Evolutionary conservation across 2,329 filamentous ascomycete species (phyloP), one percentile per base, ranked within the genome.

Genomic region (Stagonosporopsis tanaceti): DNA sequence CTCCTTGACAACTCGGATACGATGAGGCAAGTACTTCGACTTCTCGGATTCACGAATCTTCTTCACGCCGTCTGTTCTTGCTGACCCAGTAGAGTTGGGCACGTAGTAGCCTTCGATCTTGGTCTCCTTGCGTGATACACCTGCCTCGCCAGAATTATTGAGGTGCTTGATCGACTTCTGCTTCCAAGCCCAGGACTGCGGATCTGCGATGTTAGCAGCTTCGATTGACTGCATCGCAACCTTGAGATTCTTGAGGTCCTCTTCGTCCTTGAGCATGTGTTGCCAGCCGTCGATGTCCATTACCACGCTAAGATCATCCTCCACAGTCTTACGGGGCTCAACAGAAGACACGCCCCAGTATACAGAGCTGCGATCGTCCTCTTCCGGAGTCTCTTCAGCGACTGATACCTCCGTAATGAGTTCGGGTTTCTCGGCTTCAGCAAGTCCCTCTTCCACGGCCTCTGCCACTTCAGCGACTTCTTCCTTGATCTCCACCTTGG

Each of bases 21-120:
- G 93, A 81, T 99, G 95, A 38, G 95, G 95, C 7, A 99, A 84
- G 73, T 99, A 99, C 74, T 97, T 97, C 27, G 93, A 97, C 81
- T 99, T 99, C 76, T 99, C 95, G 0, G 92, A 92, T 75, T 99
- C 96, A 61, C 96, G 85, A 54, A 99, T 98, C 81, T 94, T 96
- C 81, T 96, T 94, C 69, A 93, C 88, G 27, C 93, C 93, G 79
- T 99, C 93, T 0, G 95, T 97, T 54, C 95, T 87, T 54, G 95
- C 95, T 66, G 88, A 91, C 32, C 95, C 95, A 9, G 92, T 92
- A 0, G 84, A 61, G 65, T 97, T 99, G 0, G 91, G 87, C 38
- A 97, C 91, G 71, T 97, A 98, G 70, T 89, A 89, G 37, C 87
- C 87, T 61, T 84, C 78, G 56, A 89, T 88, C 63, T 80, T 81